Conservation (phyloP, 1,284 basidiomycete genomes). For the Cerrena zonata region DNA sequence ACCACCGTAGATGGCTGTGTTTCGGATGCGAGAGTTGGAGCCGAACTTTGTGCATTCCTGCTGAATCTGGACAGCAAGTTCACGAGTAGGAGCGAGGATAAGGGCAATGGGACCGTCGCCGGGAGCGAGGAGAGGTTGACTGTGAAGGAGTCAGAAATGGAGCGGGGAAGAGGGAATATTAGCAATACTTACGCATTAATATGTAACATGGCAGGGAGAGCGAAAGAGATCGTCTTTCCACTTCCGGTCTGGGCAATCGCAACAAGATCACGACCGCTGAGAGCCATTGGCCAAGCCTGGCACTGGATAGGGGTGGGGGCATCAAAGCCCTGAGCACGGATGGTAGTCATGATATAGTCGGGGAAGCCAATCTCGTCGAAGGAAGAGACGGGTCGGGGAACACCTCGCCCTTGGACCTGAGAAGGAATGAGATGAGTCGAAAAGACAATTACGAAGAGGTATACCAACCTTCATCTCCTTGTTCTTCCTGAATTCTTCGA, state of each 20-base stretch:
- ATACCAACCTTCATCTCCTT: slow-evolving; percentile 81
- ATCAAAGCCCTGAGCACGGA: slow-evolving; percentile 88
- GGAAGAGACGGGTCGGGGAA: slow-evolving; percentile 85
- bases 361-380: slow-evolving; percentile 97
- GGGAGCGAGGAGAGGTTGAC: slow-evolving; percentile 86
- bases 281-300: slow-evolving; percentile 97
- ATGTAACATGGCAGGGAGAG: slow-evolving; percentile 97
- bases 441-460: slow-evolving; percentile 1
- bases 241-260: slow-evolving; percentile 96
- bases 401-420: slow-evolving; percentile 81
- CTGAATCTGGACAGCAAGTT: slow-evolving; percentile 97
- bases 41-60: slow-evolving; percentile 98
- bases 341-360: slow-evolving; percentile 90
- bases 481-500: slow-evolving; percentile 76
- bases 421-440: slow-evolving; percentile 6
- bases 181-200: slow-evolving; percentile 81
- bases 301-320: slow-evolving; percentile 93
- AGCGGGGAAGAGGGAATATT: slow-evolving; percentile 6
- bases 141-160: slow-evolving; percentile 25
- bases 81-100: slow-evolving; percentile 94
- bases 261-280: slow-evolving; percentile 89
- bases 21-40: slow-evolving; percentile 92
- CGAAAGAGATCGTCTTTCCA: slow-evolving; percentile 97
- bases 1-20: slow-evolving; percentile 97
- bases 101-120: slow-evolving; percentile 97